Conservation (phyloP, 208 protist genomes). For the Crithidia expoeki region DNA sequence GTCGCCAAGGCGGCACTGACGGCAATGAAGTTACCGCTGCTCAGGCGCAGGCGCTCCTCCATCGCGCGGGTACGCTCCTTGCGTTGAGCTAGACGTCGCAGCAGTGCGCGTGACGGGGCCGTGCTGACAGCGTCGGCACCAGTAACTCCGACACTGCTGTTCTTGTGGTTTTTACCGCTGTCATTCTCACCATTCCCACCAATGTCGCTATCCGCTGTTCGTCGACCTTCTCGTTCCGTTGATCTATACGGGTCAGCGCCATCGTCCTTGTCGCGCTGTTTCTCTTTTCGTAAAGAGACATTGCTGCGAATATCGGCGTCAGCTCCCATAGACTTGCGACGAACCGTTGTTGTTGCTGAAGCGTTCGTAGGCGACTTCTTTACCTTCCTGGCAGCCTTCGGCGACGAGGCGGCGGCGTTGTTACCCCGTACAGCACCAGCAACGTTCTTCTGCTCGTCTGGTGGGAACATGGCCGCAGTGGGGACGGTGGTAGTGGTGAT, state of each 20-base stretch:
- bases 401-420: too few relatives aligned
- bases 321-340: neutral
- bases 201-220: neutral
- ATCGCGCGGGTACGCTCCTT: slow-evolving; percentile 31
- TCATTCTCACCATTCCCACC: too few relatives aligned
- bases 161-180: neutral
- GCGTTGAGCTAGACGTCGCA: slow-evolving; percentile 32
- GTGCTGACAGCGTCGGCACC: neutral
- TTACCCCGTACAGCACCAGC: too few relatives aligned
- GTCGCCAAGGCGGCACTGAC: slow-evolving; percentile 1
- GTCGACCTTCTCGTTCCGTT: neutral
- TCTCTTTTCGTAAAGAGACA: neutral
- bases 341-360: neutral
- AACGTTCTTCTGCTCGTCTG: too few relatives aligned
- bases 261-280: neutral
- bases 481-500: too few relatives aligned
- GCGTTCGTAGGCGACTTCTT: neutral
- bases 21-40: slow-evolving; percentile 14
- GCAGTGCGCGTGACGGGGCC: slow-evolving; percentile 22
- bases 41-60: slow-evolving; percentile 26
- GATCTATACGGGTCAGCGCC: neutral
- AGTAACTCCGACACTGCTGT: neutral
- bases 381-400: neutral
- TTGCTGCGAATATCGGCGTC: neutral
- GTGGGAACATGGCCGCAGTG: too few relatives aligned